These are phyloP conservation scores for Zychaea mexicana DNA, from an alignment of 371 early-diverging fungal species.

Conservation along the genomic window DNA sequence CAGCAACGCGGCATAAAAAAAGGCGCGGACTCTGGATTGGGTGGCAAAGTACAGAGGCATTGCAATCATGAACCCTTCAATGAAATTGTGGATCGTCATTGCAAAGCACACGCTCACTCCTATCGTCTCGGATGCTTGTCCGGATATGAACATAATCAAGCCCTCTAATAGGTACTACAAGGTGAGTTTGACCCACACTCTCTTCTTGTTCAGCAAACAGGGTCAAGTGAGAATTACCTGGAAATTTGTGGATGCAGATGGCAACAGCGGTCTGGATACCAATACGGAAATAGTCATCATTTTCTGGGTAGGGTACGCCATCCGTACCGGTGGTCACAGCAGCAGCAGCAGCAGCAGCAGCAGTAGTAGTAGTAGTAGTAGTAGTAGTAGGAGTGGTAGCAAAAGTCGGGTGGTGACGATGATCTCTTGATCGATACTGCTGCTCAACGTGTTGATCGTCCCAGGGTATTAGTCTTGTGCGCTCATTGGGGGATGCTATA, in stretches of 20 bases:
- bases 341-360: too few relatives aligned
- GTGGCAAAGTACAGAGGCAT: slow-evolving; percentile 75
- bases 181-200: too few relatives aligned
- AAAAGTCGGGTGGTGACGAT: slow-evolving; percentile 5
- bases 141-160: slow-evolving; percentile 74
- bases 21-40: slow-evolving; percentile 58
- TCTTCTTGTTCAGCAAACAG: too few relatives aligned
- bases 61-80: slow-evolving; percentile 81
- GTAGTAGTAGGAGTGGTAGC: too few relatives aligned
- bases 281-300: slow-evolving; percentile 31
- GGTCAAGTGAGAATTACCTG: slow-evolving; percentile 51
- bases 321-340: too few relatives aligned
- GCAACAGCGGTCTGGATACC: slow-evolving; percentile 83
- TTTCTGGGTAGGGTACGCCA: too few relatives aligned
- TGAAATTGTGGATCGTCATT: slow-evolving; percentile 79
- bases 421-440: background rate
- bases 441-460: background rate
- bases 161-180: slow-evolving; percentile 55
- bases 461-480: background rate
- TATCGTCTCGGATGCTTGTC: slow-evolving; percentile 61
- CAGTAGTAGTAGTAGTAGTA: too few relatives aligned
- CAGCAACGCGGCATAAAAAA: slow-evolving; percentile 62
- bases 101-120: slow-evolving; percentile 76
- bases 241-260: slow-evolving; percentile 80
- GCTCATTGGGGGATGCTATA: background rate